Conservation (phyloP, 129 eudicot species). For the Helianthus annuus region DNA sequence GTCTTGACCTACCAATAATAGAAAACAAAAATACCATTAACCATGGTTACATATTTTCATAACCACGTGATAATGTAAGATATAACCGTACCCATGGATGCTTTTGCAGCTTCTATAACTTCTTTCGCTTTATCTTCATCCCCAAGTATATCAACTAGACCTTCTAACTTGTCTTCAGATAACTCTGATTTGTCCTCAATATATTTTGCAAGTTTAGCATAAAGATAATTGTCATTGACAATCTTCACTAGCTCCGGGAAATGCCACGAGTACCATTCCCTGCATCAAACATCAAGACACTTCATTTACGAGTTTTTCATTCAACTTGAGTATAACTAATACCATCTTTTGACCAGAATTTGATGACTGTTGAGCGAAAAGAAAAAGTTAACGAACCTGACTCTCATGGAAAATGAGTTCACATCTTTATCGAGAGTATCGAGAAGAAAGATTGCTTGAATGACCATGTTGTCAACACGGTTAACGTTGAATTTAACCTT, state of each 20-base stretch:
- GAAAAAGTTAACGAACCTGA: constrained; percentile 54
- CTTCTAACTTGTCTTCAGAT: constrained; percentile 73
- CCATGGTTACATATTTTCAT: neutral
- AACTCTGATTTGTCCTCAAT: constrained; percentile 70
- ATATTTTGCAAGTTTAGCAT: constrained; percentile 77
- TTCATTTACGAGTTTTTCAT: neutral
- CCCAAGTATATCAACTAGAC: constrained; percentile 70
- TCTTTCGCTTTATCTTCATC: constrained; percentile 99
- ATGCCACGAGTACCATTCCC: constrained; percentile 99
- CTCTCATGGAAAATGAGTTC: constrained; percentile 93
- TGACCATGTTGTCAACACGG: constrained; percentile 96
- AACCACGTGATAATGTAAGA: neutral
- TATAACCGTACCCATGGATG: constrained; percentile 82
- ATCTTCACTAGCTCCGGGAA: constrained; percentile 94
- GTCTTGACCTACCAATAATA: constrained; percentile 68
- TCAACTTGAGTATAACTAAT: neutral
- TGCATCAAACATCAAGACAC: constrained; percentile 34
- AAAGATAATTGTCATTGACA: constrained; percentile 90
- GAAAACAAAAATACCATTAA: constrained; percentile 1
- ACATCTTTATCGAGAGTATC: constrained; percentile 95
- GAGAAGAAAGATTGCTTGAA: constrained; percentile 91
- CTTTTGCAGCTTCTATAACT: constrained; percentile 90
- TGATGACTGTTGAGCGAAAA: neutral
- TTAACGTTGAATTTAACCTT: constrained; percentile 97
- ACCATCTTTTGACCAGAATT: neutral